These are phyloP conservation scores for Sporothrix curviconia DNA, from an alignment of 2,329 filamentous ascomycete species.

Conservation along the genomic window DNA sequence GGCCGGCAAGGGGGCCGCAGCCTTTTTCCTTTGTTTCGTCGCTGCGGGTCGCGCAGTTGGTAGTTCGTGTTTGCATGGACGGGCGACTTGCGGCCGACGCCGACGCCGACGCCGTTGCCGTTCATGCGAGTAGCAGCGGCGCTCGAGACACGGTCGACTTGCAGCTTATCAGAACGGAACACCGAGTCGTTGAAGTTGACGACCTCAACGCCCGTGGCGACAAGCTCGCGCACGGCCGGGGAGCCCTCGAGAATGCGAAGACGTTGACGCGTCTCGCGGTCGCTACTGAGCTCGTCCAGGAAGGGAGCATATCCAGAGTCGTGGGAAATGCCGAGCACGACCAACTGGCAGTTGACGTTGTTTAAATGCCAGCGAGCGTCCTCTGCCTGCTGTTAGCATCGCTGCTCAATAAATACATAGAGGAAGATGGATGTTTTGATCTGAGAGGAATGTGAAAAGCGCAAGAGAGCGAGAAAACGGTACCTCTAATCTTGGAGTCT, in stretches of 20 bases:
- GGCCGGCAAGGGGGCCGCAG: too few species aligned
- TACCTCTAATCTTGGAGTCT: constrained; percentile 56
- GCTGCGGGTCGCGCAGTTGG: not conserved
- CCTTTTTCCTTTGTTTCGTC: not conserved
- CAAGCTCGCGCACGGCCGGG: constrained; percentile 45
- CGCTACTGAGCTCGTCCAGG: constrained; percentile 46
- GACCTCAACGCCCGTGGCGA: constrained; percentile 39
- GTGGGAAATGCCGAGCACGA: constrained; percentile 56
- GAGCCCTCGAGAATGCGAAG: constrained; percentile 50
- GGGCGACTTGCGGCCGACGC: too few species aligned
- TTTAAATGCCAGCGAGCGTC: constrained; percentile 49
- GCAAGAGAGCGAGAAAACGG: not conserved
- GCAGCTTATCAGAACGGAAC: constrained; percentile 49
- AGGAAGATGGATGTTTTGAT: too few species aligned
- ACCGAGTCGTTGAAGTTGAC: constrained; percentile 40
- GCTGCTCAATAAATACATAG: not conserved
- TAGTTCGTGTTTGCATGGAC: too few species aligned
- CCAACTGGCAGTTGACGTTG: constrained; percentile 55
- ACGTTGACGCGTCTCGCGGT: constrained; percentile 36
- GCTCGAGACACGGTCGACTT: constrained; percentile 26
- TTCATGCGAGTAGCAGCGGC: not conserved
- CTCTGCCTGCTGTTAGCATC: constrained; percentile 31
- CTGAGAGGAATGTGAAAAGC: too few species aligned
- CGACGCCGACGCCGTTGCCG: not conserved
- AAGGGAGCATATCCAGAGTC: constrained; percentile 56